Base-by-base conservation (phyloP, 164 flowering plant species). In the Taxillus chinensis region DNA sequence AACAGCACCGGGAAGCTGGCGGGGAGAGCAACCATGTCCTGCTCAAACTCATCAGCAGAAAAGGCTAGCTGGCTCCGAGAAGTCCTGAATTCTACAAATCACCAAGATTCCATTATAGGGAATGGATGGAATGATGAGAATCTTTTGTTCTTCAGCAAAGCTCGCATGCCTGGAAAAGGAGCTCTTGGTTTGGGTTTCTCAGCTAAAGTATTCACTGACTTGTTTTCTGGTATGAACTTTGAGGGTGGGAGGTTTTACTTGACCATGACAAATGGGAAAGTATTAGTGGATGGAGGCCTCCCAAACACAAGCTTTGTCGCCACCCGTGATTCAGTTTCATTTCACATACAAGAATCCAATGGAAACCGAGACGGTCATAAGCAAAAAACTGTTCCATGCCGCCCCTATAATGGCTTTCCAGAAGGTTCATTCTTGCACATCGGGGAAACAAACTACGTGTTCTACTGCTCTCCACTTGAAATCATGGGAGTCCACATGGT, bases 181-280 rank as follows among this genome's bases (percentile, higher is more conserved):
- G 75, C 74, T 41, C n/a, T 86, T 14, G 80, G 89, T 9, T 53
- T 89, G 17, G 89, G 87, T 48, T 73, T 80, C 64, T 58, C 79
- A 0, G 67, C 74, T 11, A 61, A 75, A 49, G 57, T 11, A 17
- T n/a, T 85, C 2, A 66, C 37, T 1, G 41, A 54, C 57, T 60
- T 71, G 42, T 70, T 82, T 54, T 54, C 70, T 7, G 41, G 43
- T 7, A 45, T 72, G 3, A 55, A 76, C 54, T 67, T 75, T 59
- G 48, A 69, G 13, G 71, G 70, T 39, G 80, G 79, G n/a, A 67
- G 68, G 17, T 68, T 80, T 27, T 78, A 61, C 60, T 56, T 85
- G 74, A 81, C 76, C 16, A 74, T 80, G 0, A 16, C 64, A 45
- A 70, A 81, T 65, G 82, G 87, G 27, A 43, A 60, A 8, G 48